phyloP scores from a whole-genome alignment of 768 basidiomycete species.

The Mrakia hoshinonis region DNA sequence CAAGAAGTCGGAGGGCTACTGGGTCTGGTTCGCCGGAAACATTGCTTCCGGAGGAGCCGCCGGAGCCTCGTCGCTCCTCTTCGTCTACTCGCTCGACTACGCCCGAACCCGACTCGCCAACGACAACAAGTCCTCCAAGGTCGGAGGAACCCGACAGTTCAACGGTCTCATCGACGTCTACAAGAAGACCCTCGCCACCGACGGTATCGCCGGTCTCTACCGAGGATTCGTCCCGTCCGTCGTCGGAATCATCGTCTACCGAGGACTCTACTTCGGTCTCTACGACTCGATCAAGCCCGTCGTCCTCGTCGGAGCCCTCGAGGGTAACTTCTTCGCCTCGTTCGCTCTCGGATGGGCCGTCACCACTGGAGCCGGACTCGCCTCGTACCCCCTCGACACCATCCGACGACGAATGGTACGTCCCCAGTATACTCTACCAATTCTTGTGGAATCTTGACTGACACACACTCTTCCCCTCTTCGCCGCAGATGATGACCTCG shows the following conservation, averaged over 20 bases:
- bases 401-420: constrained; percentile 80
- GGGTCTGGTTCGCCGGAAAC: constrained; percentile 92
- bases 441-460: background rate
- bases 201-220: constrained; percentile 98
- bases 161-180: constrained; percentile 74
- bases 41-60: constrained; percentile 92
- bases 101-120: constrained; percentile 99
- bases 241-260: constrained; percentile 98
- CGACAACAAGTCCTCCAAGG: constrained; percentile 77
- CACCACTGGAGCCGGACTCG: constrained; percentile 49
- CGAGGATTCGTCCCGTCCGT: constrained; percentile 99
- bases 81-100: constrained; percentile 99
- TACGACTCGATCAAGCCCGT: constrained; percentile 59
- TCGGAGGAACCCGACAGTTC: constrained; percentile 67
- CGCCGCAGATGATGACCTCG: constrained; percentile 82
- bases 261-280: constrained; percentile 87
- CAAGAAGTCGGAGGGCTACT: constrained; percentile 94
- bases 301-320: constrained; percentile 85
- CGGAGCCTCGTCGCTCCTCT: constrained; percentile 95
- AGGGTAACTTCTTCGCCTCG: constrained; percentile 94
- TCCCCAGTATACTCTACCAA: background rate
- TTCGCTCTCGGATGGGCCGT: constrained; percentile 98
- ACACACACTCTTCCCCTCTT: background rate
- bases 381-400: constrained; percentile 44
- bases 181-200: constrained; percentile 46